Evolutionary conservation across 2,329 filamentous ascomycete species (phyloP).

Genomic region (Epichloe hybrida): DNA sequence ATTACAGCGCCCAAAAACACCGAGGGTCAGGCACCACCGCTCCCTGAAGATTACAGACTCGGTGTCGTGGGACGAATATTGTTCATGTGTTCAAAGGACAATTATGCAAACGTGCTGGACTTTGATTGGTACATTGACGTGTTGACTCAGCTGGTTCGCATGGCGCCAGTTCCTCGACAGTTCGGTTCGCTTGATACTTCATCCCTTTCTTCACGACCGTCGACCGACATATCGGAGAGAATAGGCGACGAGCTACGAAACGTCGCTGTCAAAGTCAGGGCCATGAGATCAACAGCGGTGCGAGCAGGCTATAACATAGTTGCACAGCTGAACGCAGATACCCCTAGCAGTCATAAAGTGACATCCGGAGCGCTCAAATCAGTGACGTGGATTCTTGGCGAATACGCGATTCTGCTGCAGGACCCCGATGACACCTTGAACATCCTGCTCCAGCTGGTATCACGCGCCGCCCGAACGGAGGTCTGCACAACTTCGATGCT

Average conservation of each 20-base stretch:
- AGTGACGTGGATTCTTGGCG: conserved; percentile 74
- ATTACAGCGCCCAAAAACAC: conserved; percentile 21
- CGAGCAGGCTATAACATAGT: conserved; percentile 70
- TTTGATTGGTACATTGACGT: conserved; percentile 98
- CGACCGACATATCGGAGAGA: conserved; percentile 44
- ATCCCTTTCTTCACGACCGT: conserved; percentile 11
- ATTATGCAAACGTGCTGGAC: conserved; percentile 72
- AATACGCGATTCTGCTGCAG: conserved; percentile 63
- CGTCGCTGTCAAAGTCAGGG: conserved; percentile 81
- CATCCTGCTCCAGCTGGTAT: conserved; percentile 54
- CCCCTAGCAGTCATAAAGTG: conserved; percentile 40
- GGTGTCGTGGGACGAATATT: conserved; percentile 75
- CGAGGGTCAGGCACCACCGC: conserved; percentile 35
- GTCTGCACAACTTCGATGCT: conserved; percentile 72
- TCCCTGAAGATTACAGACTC: conserved; percentile 76
- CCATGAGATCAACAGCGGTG: conserved; percentile 66
- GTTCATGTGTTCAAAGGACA: conserved; percentile 79
- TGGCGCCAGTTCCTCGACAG: conserved; percentile 40
- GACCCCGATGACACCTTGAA: conserved; percentile 60
- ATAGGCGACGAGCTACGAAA: conserved; percentile 83
- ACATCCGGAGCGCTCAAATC: conserved; percentile 58
- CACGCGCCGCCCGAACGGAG: conserved; percentile 44
- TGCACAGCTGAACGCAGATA: conserved; percentile 38
- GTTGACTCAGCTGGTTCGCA: conserved; percentile 68
- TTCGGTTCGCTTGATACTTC: conserved; percentile 24